Evolutionary conservation across 306 rosid genomes (phyloP).

Genomic region (Cicer arietinum): DNA sequence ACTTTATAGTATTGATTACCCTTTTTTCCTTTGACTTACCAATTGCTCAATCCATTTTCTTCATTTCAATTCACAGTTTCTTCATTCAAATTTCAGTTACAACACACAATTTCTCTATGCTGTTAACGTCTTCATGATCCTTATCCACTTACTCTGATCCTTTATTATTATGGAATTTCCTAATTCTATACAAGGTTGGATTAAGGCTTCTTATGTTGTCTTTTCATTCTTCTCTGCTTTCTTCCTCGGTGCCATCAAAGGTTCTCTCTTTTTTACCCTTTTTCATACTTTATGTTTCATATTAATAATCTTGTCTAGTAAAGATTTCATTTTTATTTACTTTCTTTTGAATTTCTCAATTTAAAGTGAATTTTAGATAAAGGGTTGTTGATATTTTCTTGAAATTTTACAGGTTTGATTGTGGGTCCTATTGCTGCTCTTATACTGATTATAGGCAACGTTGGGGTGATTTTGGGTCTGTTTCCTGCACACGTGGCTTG

Average conservation of each 20-base stretch:
- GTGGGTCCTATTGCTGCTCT: slow-evolving; percentile 82
- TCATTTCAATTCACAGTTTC: slow-evolving; percentile 15
- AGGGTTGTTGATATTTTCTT: slow-evolving; percentile 45
- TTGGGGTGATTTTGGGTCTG: slow-evolving; percentile 68
- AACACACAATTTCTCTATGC: slow-evolving; percentile 18
- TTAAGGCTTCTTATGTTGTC: slow-evolving; percentile 61
- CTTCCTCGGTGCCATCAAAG: slow-evolving; percentile 75
- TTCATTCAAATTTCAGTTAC: slow-evolving; percentile 35
- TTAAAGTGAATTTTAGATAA: slow-evolving; percentile 36
- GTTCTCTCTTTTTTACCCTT: slow-evolving; percentile 49
- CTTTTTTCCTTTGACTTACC: not conserved
- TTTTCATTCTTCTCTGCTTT: slow-evolving; percentile 73
- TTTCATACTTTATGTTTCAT: slow-evolving; percentile 17
- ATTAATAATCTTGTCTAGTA: not conserved
- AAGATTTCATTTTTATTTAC: not conserved
- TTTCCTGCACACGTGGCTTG: slow-evolving; percentile 81
- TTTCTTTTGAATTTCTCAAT: slow-evolving; percentile 9
- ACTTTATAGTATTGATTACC: too few relatives aligned
- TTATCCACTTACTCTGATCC: slow-evolving; percentile 23
- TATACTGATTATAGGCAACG: slow-evolving; percentile 69
- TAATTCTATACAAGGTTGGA: slow-evolving; percentile 42
- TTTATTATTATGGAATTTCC: slow-evolving; percentile 48
- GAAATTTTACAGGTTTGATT: slow-evolving; percentile 57
- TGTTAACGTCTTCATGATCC: slow-evolving; percentile 38
- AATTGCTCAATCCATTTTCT: slow-evolving; percentile 16